phyloP scores from a whole-genome alignment of 75 land plant species.

The Isoetes taiwanensis region DNA sequence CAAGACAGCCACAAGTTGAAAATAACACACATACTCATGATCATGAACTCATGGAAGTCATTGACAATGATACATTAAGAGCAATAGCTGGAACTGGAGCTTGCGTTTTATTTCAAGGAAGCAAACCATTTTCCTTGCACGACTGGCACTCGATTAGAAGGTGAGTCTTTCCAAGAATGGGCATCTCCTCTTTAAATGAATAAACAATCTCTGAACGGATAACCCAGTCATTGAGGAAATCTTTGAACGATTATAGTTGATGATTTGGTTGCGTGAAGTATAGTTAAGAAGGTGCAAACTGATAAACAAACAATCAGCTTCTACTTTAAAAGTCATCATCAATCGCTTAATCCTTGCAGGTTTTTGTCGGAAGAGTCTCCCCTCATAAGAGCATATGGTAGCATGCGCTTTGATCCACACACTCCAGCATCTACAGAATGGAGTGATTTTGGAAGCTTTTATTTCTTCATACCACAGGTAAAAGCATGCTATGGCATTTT shows the following conservation, averaged over 20 bases:
- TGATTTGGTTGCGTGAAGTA: neutral
- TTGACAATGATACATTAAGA: slow-evolving; percentile 16
- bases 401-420: slow-evolving; percentile 69
- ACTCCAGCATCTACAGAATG: slow-evolving; percentile 49
- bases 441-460: slow-evolving; percentile 75
- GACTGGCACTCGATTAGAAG: slow-evolving; percentile 68
- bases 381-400: slow-evolving; percentile 79
- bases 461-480: slow-evolving; percentile 87
- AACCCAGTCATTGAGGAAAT: neutral
- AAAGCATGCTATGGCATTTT: no score
- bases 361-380: slow-evolving; percentile 72
- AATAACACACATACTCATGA: neutral
- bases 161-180: slow-evolving; percentile 22
- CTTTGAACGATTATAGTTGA: neutral
- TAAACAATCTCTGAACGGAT: neutral
- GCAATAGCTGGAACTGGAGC: slow-evolving; percentile 83
- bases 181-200: neutral
- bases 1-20: slow-evolving; percentile 23
- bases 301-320: neutral
- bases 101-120: slow-evolving; percentile 47
- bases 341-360: slow-evolving; percentile 22
- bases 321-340: neutral
- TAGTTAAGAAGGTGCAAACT: neutral
- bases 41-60: neutral
- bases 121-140: slow-evolving; percentile 39